Base-by-base conservation (phyloP, 2,329 filamentous ascomycete genomes). In the Neonectria ditissima region DNA sequence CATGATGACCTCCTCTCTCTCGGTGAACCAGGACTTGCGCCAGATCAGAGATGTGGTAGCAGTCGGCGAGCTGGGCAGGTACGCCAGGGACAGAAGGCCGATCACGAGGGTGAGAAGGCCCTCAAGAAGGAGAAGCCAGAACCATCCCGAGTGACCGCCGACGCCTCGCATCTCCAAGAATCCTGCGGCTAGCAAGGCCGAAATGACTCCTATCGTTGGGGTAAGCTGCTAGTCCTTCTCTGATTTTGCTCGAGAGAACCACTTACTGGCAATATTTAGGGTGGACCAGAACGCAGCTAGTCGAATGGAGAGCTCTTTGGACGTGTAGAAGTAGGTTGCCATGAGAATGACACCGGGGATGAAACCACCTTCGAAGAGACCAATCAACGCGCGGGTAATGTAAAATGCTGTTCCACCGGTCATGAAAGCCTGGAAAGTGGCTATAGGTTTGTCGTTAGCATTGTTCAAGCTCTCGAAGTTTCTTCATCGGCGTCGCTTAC, bases 251-350 rank as follows among this genome's bases (percentile, higher is more conserved):
- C 55, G 30, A 18, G 44, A 18, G 11, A 30, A 7, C n/a, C n/a
- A 60, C 71, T 56, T 62, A 71, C 76, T 72, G 6, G 78, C 78
- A 41, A 82, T 69, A 56, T 81, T 83, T 26, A 84, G 76, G 2
- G 81, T 83, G 1, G 81, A 81, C 91, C 91, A 93, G 76, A 93
- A 93, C 71, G 83, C 89, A 45, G 88, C 87, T 10, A 93, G 80
- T 0, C 91, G 86, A 32, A 86, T 83, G 0, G 90, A 89, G 1
- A 93, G 79, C 73, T 93, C 91, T 55, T 82, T 83, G 1, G 86
- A 87, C 4, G 86, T 92, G 79, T 92, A 93, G 77, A 91, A 93
- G 76, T 93, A 93, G 2, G 87, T 89, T 1, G 91, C 81, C 74
- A 91, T 92, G 1, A 91, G 80, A 53, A 91, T 86, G 11, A 84